Evolutionary conservation across 2,329 filamentous ascomycete species (phyloP).

Genomic region (Alternaria hordeiaustralica): DNA sequence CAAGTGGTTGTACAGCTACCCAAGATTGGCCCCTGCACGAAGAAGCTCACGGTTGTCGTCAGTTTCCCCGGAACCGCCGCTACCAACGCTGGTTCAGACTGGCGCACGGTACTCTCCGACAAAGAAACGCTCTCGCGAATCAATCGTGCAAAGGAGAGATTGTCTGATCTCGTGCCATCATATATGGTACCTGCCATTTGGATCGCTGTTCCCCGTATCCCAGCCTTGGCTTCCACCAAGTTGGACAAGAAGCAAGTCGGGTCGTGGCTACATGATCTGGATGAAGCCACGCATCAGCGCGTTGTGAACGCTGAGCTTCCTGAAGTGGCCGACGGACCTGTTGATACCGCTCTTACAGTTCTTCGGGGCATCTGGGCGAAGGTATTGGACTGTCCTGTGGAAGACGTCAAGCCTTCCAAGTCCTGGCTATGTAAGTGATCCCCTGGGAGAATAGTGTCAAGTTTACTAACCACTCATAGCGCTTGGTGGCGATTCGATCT

Average conservation of each 20-base stretch:
- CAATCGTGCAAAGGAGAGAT: constrained; percentile 36
- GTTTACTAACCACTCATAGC: constrained; percentile 20
- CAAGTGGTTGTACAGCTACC: constrained; percentile 54
- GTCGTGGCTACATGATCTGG: constrained; percentile 54
- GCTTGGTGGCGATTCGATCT: constrained; percentile 44
- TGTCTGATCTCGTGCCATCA: constrained; percentile 34
- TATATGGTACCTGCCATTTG: constrained; percentile 45
- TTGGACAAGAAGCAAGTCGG: constrained; percentile 44
- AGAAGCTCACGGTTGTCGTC: constrained; percentile 55
- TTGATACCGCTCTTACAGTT: constrained; percentile 15
- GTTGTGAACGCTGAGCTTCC: constrained; percentile 48
- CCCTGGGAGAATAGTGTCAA: background rate
- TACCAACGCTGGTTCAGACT: constrained; percentile 26
- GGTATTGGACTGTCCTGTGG: constrained; percentile 48
- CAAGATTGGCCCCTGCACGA: constrained; percentile 50
- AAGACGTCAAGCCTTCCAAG: constrained; percentile 31
- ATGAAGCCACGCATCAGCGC: constrained; percentile 48
- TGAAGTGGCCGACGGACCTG: constrained; percentile 21
- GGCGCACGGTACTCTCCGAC: constrained; percentile 42
- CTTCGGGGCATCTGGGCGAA: constrained; percentile 51
- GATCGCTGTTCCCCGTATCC: constrained; percentile 47
- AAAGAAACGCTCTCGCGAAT: constrained; percentile 37
- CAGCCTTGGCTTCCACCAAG: constrained; percentile 37
- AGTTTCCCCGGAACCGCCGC: constrained; percentile 39
- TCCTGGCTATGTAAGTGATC: constrained; percentile 40